These are phyloP conservation scores for Diplodia seriata DNA, from an alignment of 2,329 filamentous ascomycete genomes.

Conservation along the genomic window DNA sequence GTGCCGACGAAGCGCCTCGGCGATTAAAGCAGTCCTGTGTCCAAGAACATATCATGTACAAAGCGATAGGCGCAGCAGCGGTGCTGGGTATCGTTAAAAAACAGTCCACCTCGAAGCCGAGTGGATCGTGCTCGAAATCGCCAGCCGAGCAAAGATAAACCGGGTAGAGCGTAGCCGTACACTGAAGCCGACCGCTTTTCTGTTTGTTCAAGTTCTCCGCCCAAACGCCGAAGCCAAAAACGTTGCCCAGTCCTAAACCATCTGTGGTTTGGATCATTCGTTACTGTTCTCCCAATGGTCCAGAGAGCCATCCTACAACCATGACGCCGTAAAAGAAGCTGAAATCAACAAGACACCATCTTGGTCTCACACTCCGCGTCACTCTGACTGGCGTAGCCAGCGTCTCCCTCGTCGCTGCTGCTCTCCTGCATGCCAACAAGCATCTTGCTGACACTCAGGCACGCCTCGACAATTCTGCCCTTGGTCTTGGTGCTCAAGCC, in stretches of 20 bases:
- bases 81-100: conserved; percentile 24
- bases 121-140: conserved; percentile 17
- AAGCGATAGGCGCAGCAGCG: conserved; percentile 17
- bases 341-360: conserved; percentile 23
- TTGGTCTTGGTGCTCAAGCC: conserved; percentile 50
- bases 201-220: conserved; percentile 15
- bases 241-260: conserved; percentile 3
- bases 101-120: background rate
- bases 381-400: conserved; percentile 41
- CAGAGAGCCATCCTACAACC: conserved; percentile 2
- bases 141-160: conserved; percentile 13
- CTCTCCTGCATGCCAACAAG: conserved; percentile 49
- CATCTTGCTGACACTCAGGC: conserved; percentile 52
- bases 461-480: conserved; percentile 50
- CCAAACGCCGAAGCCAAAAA: conserved; percentile 14
- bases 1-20: conserved; percentile 8
- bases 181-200: conserved; percentile 23
- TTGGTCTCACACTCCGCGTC: conserved; percentile 22
- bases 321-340: conserved; percentile 20
- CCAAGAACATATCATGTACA: conserved; percentile 16
- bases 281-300: conserved; percentile 15
- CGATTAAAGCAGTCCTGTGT: conserved; percentile 11
- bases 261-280: conserved; percentile 7
- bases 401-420: conserved; percentile 39
- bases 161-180: conserved; percentile 9